These are phyloP conservation scores for Hypoxylon subgilvum DNA, from an alignment of 495 filamentous ascomycete genomes.

Conservation along the genomic window DNA sequence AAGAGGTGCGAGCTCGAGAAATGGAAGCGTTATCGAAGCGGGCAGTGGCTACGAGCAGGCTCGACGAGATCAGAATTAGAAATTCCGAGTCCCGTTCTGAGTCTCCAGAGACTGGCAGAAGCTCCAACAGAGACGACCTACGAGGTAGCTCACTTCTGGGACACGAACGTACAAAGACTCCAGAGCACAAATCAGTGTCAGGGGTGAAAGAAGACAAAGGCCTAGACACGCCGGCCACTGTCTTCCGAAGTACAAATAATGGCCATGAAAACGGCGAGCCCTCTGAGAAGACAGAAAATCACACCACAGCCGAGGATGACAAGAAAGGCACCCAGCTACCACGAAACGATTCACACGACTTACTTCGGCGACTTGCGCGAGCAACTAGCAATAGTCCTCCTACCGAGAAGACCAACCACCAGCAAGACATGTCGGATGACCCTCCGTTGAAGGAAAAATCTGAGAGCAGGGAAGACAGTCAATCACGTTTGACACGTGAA, in stretches of 20 bases:
- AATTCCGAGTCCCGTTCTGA: conserved; percentile 52
- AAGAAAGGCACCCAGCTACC: conserved; percentile 4
- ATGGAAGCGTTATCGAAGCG: conserved; percentile 63
- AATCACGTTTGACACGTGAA: conserved; percentile 20
- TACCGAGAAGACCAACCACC: conserved; percentile 17
- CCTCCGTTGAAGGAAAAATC: neutral
- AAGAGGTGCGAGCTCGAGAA: conserved; percentile 64
- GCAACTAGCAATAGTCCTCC: conserved; percentile 62
- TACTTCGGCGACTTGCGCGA: conserved; percentile 68
- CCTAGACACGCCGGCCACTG: conserved; percentile 58
- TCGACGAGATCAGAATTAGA: conserved; percentile 63
- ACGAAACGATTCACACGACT: conserved; percentile 66
- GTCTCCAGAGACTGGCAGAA: conserved; percentile 31
- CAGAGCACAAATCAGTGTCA: conserved; percentile 44
- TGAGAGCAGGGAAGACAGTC: conserved; percentile 14
- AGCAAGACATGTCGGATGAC: conserved; percentile 14
- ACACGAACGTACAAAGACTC: conserved; percentile 31
- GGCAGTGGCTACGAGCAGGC: conserved; percentile 62
- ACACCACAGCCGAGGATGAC: neutral
- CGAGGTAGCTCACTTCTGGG: conserved; percentile 14
- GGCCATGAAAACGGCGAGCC: conserved; percentile 1
- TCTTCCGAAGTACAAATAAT: conserved; percentile 49
- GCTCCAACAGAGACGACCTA: conserved; percentile 9
- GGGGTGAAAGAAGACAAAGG: conserved; percentile 31
- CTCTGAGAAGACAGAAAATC: neutral